Evolutionary conservation across 345 rosid species (phyloP).

Genomic region (Brassica carinata): DNA sequence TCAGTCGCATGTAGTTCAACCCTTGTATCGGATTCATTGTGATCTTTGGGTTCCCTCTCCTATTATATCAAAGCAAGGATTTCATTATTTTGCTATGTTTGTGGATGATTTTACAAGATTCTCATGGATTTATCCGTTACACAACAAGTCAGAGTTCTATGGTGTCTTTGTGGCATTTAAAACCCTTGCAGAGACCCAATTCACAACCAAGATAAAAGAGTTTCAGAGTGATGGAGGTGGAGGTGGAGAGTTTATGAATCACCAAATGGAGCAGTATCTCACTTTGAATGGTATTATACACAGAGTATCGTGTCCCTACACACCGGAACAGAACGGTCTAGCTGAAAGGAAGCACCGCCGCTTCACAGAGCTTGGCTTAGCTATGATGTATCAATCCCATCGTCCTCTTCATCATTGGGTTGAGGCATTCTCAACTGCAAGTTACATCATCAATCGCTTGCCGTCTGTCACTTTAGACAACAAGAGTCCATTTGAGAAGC

Average conservation of each 20-base stretch:
- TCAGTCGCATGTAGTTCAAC: background rate
- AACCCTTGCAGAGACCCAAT: background rate
- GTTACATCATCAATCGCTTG: background rate
- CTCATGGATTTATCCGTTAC: background rate
- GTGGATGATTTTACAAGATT: background rate
- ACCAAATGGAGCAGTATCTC: background rate
- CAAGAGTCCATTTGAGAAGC: background rate
- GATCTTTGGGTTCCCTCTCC: background rate
- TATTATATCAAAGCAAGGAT: background rate
- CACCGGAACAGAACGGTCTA: background rate
- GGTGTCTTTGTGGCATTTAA: background rate
- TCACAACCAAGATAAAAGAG: background rate
- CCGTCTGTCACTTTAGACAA: background rate
- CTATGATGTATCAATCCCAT: background rate
- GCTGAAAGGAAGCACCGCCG: background rate
- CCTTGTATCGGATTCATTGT: background rate
- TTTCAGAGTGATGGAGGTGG: background rate
- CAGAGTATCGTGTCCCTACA: background rate
- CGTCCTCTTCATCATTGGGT: background rate
- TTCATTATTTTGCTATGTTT: background rate
- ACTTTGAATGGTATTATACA: background rate
- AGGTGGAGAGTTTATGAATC: background rate
- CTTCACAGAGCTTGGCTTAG: background rate
- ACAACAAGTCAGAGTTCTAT: background rate
- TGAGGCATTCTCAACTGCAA: background rate